Conservation (phyloP, 1,139 yeast genomes). For the Sugiyamaella castrensis region DNA sequence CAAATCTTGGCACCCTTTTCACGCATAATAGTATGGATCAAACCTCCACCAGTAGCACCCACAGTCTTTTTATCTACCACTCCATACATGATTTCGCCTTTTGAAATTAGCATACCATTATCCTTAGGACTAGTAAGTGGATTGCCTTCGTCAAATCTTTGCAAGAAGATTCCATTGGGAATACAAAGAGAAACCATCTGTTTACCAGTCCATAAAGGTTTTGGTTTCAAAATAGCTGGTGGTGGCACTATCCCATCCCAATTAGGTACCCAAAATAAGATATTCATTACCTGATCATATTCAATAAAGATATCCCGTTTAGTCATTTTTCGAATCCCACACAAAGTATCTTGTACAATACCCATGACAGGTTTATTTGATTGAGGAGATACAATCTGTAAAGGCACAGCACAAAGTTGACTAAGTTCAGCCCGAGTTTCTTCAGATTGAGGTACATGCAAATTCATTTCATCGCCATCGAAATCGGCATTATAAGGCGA, state of each 20-base stretch:
- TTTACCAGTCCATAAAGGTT: slow-evolving; percentile 97
- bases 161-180: slow-evolving; percentile 93
- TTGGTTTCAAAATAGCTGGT: slow-evolving; percentile 92
- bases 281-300: slow-evolving; percentile 92
- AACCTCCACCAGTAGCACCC: slow-evolving; percentile 98
- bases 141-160: slow-evolving; percentile 86
- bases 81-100: slow-evolving; percentile 95
- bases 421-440: slow-evolving; percentile 96
- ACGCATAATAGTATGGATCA: slow-evolving; percentile 94
- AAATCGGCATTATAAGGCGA: slow-evolving; percentile 99
- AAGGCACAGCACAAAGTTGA: slow-evolving; percentile 93
- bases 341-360: slow-evolving; percentile 96
- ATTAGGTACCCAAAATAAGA: slow-evolving; percentile 94
- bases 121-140: slow-evolving; percentile 84
- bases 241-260: slow-evolving; percentile 99
- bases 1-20: slow-evolving; percentile 93
- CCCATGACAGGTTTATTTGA: slow-evolving; percentile 99
- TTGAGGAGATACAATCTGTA: slow-evolving; percentile 97
- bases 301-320: slow-evolving; percentile 84
- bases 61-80: slow-evolving; percentile 97
- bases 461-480: slow-evolving; percentile 99
- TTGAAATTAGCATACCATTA: slow-evolving; percentile 85
- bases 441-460: slow-evolving; percentile 98
- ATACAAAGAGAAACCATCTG: slow-evolving; percentile 90
- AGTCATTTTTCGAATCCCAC: slow-evolving; percentile 96